Conservation (phyloP, 2,329 filamentous ascomycete species). For the Monosporascus sp. region DNA sequence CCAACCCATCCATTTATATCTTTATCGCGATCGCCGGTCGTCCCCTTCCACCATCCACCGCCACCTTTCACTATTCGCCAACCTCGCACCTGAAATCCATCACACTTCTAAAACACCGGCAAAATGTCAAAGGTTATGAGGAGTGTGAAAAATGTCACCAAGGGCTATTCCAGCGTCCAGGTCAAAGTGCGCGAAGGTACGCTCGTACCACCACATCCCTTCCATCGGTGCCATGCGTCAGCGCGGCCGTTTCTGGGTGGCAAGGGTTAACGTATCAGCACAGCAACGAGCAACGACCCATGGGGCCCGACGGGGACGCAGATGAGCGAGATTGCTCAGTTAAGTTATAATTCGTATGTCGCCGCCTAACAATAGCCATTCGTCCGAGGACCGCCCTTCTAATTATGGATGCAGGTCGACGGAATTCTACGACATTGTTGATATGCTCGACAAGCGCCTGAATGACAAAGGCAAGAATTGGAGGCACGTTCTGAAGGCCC, state of each 20-base stretch:
- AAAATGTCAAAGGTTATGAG: constrained; percentile 95
- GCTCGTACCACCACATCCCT: constrained; percentile 6
- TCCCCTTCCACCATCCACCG: background rate
- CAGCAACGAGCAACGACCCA: constrained; percentile 97
- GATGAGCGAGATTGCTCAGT: constrained; percentile 96
- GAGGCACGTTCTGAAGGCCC: constrained; percentile 94
- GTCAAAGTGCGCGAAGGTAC: constrained; percentile 97
- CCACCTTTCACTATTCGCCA: constrained; percentile 1
- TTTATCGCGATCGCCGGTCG: background rate
- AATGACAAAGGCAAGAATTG: constrained; percentile 99
- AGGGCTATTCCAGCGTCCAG: constrained; percentile 94
- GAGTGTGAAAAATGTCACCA: constrained; percentile 98
- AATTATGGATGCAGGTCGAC: constrained; percentile 59
- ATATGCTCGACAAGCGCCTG: constrained; percentile 97
- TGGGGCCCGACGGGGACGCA: constrained; percentile 98
- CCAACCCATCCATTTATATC: background rate
- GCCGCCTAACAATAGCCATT: constrained; percentile 1
- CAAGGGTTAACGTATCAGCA: constrained; percentile 24
- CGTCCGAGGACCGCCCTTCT: constrained; percentile 7
- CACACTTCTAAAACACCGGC: constrained; percentile 21
- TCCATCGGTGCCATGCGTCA: constrained; percentile 8
- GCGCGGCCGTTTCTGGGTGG: background rate
- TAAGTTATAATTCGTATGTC: constrained; percentile 94
- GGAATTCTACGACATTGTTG: constrained; percentile 99
- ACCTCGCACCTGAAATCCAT: background rate